These are phyloP conservation scores for Moniliophthora roreri DNA, from an alignment of 1,284 basidiomycete genomes.

Conservation along the genomic window DNA sequence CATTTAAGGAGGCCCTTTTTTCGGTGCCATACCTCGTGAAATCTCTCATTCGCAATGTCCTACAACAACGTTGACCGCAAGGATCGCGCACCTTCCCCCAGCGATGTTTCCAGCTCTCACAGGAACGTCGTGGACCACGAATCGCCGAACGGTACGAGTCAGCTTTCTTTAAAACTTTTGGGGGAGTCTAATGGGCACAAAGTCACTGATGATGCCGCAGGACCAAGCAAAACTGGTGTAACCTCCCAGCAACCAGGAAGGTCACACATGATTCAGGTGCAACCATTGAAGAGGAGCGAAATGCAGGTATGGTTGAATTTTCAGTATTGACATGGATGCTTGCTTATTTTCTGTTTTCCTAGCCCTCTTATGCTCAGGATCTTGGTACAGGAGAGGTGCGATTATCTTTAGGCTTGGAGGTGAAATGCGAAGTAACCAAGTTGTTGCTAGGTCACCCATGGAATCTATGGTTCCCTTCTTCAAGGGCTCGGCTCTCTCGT, in stretches of 20 bases:
- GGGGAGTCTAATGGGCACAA: not conserved
- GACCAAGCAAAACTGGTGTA: not conserved
- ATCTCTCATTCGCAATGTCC: conserved; percentile 29
- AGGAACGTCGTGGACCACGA: conserved; percentile 78
- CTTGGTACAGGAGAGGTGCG: conserved; percentile 64
- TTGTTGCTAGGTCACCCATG: conserved; percentile 68
- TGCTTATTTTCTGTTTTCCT: conserved; percentile 10
- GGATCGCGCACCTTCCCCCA: conserved; percentile 46
- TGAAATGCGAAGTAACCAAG: conserved; percentile 8
- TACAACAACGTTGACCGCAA: conserved; percentile 48
- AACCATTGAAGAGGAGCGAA: conserved; percentile 79
- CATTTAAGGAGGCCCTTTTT: not conserved
- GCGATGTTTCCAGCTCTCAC: conserved; percentile 29
- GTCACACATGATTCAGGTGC: conserved; percentile 62
- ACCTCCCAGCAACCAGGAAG: conserved; percentile 8
- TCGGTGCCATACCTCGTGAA: not conserved
- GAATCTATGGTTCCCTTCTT: conserved; percentile 82
- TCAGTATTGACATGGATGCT: conserved; percentile 16
- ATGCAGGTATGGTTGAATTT: conserved; percentile 65
- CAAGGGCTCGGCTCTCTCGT: conserved; percentile 60
- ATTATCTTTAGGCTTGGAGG: conserved; percentile 2
- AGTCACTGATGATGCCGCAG: conserved; percentile 14
- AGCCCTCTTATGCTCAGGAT: conserved; percentile 91
- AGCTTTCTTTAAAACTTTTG: conserved; percentile 3
- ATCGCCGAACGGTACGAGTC: conserved; percentile 61